phyloP scores from a whole-genome alignment of 305 asterid genomes.

The Petunia hybrid region DNA sequence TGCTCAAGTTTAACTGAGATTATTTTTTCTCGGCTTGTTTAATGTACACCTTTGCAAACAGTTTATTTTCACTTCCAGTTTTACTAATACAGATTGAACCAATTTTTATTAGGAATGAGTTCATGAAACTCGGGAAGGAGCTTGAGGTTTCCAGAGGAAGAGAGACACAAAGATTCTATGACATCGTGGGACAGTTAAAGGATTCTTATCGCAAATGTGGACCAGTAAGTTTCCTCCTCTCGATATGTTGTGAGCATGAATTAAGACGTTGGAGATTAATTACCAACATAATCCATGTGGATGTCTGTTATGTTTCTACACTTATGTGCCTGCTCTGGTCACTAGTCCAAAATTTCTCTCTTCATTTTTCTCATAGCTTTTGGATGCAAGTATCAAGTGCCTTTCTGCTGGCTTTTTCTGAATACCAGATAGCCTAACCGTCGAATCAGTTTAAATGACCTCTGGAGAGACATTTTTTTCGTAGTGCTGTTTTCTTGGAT shows the following conservation, averaged over 20 bases:
- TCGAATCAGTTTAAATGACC: background rate
- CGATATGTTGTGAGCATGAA: background rate
- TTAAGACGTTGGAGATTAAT: slow-evolving; percentile 1
- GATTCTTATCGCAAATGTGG: slow-evolving; percentile 82
- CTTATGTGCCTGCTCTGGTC: background rate
- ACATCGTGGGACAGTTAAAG: slow-evolving; percentile 64
- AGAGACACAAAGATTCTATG: slow-evolving; percentile 66
- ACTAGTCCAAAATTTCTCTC: background rate
- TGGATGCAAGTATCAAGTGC: background rate
- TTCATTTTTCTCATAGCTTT: slow-evolving; percentile 4
- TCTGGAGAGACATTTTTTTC: slow-evolving; percentile 22
- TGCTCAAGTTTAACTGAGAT: slow-evolving; percentile 22
- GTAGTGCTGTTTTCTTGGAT: background rate
- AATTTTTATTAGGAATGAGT: slow-evolving; percentile 63
- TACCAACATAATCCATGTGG: background rate
- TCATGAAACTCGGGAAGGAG: slow-evolving; percentile 69
- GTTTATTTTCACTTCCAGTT: background rate
- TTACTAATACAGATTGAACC: background rate
- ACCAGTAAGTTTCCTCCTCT: slow-evolving; percentile 57
- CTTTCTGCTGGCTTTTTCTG: background rate
- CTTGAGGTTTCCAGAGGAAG: slow-evolving; percentile 72
- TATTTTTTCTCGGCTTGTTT: slow-evolving; percentile 35
- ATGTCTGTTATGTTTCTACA: background rate
- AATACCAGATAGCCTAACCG: background rate
- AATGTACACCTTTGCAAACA: slow-evolving; percentile 33